A percentile compares a stretch with the other conserved stretches of the same genome.
phyloP scores from a whole-genome alignment of 2,329 filamentous ascomycete species.

The Aspergillus fischeri region DNA sequence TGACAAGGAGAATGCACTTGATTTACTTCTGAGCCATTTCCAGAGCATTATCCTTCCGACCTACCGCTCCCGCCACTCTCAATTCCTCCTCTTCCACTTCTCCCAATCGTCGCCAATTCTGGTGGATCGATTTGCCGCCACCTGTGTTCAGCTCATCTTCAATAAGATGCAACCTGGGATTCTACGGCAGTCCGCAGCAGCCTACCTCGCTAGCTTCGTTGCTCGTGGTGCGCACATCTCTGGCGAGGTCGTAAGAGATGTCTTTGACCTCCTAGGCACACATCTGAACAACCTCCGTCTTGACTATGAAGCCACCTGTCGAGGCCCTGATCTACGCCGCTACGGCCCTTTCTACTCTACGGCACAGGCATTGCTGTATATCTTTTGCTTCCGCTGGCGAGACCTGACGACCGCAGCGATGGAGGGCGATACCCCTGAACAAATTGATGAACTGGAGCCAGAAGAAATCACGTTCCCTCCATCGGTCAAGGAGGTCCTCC shows the following conservation, averaged over 20 bases:
- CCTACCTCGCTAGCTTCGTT: conserved; percentile 92
- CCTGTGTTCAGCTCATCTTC: conserved; percentile 68
- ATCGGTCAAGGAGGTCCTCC: conserved; percentile 68
- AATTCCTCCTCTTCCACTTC: conserved; percentile 95
- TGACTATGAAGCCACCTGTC: conserved; percentile 68
- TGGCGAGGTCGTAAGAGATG: conserved; percentile 69
- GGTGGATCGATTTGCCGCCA: conserved; percentile 76
- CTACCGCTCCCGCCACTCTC: conserved; percentile 85
- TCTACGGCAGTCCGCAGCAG: conserved; percentile 76
- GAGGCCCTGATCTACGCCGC: conserved; percentile 77
- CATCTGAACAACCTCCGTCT: conserved; percentile 73
- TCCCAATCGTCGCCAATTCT: conserved; percentile 75
- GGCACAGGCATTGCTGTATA: conserved; percentile 85
- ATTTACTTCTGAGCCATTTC: conserved; percentile 80
- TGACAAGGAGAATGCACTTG: conserved; percentile 67
- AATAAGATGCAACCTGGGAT: conserved; percentile 67
- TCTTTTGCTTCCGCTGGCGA: conserved; percentile 97
- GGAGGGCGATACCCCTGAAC: conserved; percentile 52
- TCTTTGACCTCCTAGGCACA: conserved; percentile 73
- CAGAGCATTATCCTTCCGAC: conserved; percentile 83
- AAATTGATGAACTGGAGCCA: conserved; percentile 52
- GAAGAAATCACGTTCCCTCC: conserved; percentile 76
- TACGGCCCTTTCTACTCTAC: conserved; percentile 84
- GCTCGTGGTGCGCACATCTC: conserved; percentile 82
- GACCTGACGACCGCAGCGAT: conserved; percentile 66